Evolutionary conservation across 2,329 filamentous ascomycete species (phyloP).

Genomic region (Monilinia fructigena): DNA sequence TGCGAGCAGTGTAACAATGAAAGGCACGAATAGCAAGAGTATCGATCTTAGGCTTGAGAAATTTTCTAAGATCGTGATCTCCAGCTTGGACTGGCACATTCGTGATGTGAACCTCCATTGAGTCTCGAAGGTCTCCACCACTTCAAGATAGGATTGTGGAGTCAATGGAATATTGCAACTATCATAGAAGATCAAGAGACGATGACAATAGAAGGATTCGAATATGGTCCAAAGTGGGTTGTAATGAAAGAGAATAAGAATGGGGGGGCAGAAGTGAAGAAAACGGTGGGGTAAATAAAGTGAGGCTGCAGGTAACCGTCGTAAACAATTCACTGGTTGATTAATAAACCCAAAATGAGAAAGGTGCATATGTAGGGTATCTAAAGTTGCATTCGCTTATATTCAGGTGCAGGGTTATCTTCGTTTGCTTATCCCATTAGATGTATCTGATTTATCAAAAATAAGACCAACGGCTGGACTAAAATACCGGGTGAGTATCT

Average conservation of each 20-base stretch:
- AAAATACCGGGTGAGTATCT: no score
- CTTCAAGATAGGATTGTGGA: not conserved
- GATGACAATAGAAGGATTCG: not conserved
- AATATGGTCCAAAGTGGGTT: not conserved
- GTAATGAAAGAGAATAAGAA: not conserved
- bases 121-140: not conserved
- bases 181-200: not conserved
- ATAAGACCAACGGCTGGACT: no score
- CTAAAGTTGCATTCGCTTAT: not conserved
- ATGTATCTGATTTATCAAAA: no score
- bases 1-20: slow-evolving; percentile 46
- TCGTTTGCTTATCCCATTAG: no score
- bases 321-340: not conserved
- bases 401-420: no score
- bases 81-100: slow-evolving; percentile 46
- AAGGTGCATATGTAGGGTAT: not conserved
- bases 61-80: slow-evolving; percentile 44
- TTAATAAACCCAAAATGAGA: no score
- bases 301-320: slow-evolving; percentile 2
- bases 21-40: slow-evolving; percentile 45
- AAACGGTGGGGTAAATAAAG: not conserved
- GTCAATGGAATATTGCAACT: not conserved
- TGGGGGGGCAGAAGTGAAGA: not conserved
- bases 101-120: slow-evolving; percentile 50
- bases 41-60: slow-evolving; percentile 43